Conservation (phyloP, 2,329 filamentous ascomycete species). For the Nemania serpens region DNA sequence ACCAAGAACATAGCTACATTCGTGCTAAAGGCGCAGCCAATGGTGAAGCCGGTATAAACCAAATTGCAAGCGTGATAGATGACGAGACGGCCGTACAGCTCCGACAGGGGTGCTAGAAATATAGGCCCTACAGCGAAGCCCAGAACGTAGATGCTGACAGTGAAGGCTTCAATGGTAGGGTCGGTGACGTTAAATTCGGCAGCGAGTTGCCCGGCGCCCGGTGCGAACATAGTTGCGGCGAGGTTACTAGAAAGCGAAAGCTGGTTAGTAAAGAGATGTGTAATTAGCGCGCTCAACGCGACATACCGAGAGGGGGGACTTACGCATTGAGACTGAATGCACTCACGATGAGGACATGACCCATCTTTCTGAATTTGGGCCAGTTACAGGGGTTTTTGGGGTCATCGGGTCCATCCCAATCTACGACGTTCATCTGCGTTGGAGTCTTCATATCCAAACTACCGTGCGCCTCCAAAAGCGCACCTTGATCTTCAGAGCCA, state of each 20-base stretch:
- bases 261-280: neutral
- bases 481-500: neutral
- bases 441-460: neutral
- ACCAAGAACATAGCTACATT: slow-evolving; percentile 42
- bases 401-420: slow-evolving; percentile 15
- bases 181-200: slow-evolving; percentile 11
- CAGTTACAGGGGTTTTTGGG: slow-evolving; percentile 11
- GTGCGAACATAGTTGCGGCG: slow-evolving; percentile 19
- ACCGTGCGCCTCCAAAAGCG: neutral
- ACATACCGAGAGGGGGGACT: neutral
- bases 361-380: slow-evolving; percentile 2
- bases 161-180: slow-evolving; percentile 5
- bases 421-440: neutral
- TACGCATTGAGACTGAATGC: slow-evolving; percentile 6
- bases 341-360: slow-evolving; percentile 6
- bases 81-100: slow-evolving; percentile 44
- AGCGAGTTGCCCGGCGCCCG: slow-evolving; percentile 7
- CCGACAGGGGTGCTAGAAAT: slow-evolving; percentile 48
- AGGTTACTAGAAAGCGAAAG: slow-evolving; percentile 2
- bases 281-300: neutral
- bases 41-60: slow-evolving; percentile 40
- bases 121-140: slow-evolving; percentile 44
- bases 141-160: slow-evolving; percentile 27
- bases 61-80: slow-evolving; percentile 41
- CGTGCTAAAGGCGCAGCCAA: slow-evolving; percentile 39